Conservation (phyloP, 306 rosid species). For the Cajanus cajan region DNA sequence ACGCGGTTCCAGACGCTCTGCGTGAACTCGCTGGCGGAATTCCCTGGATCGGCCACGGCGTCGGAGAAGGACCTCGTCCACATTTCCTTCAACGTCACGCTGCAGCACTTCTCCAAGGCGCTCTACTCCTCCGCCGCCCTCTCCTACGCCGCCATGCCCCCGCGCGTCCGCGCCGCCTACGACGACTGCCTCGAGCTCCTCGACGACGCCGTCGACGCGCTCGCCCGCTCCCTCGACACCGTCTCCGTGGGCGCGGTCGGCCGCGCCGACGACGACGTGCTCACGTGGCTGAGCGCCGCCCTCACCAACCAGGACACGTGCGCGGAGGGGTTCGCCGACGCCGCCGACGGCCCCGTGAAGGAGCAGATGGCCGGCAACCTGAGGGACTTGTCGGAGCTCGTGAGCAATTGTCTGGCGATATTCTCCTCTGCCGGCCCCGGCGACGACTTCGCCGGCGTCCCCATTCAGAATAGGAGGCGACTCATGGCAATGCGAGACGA, state of each 20-base stretch:
- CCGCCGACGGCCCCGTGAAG: constrained; percentile 44
- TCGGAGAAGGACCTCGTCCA: constrained; percentile 75
- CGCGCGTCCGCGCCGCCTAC: constrained; percentile 57
- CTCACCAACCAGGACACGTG: constrained; percentile 93
- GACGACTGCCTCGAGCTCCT: constrained; percentile 85
- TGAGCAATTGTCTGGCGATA: constrained; percentile 82
- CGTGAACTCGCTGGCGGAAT: constrained; percentile 60
- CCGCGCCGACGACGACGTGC: constrained; percentile 42
- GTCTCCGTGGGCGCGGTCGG: not conserved
- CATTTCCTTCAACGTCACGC: constrained; percentile 85
- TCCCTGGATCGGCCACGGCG: constrained; percentile 63
- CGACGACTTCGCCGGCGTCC: constrained; percentile 78
- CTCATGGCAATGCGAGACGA: constrained; percentile 44
- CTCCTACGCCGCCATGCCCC: constrained; percentile 42
- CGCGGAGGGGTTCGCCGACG: constrained; percentile 54
- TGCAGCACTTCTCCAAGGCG: constrained; percentile 63
- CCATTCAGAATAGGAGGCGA: constrained; percentile 62
- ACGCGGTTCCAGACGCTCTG: constrained; percentile 67
- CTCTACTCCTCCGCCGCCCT: constrained; percentile 56
- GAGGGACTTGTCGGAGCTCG: constrained; percentile 62
- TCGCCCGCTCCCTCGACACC: constrained; percentile 52
- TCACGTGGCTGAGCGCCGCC: constrained; percentile 90
- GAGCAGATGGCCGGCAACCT: constrained; percentile 45
- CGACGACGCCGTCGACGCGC: constrained; percentile 70
- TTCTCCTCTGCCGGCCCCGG: constrained; percentile 40